Conservation (phyloP, 768 basidiomycete species). For the Boletus vermiculosoides region DNA sequence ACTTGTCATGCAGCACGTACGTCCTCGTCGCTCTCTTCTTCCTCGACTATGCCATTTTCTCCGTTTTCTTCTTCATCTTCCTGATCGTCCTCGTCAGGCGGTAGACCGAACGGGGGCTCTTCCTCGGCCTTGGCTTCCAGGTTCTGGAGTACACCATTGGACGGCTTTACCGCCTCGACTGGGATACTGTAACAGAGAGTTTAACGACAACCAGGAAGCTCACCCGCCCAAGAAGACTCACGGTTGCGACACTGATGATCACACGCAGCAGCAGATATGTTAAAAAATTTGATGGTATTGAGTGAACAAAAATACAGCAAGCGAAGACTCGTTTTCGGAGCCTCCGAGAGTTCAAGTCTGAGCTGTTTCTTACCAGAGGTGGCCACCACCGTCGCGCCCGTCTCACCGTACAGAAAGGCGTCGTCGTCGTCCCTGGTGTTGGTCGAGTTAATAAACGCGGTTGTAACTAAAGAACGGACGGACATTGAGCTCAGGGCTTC, state of each 20-base stretch:
- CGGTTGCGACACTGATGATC: conserved; percentile 59
- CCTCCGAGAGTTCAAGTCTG: conserved; percentile 23
- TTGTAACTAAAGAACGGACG: conserved; percentile 20
- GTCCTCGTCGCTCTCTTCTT: conserved; percentile 46
- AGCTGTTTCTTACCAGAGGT: conserved; percentile 48
- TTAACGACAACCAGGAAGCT: conserved; percentile 20
- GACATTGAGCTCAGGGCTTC: conserved; percentile 28
- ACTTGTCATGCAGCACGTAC: conserved; percentile 33
- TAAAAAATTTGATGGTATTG: conserved; percentile 43
- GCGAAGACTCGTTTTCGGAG: conserved; percentile 30
- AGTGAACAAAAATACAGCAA: conserved; percentile 33
- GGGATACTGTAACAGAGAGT: conserved; percentile 34
- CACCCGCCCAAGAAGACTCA: conserved; percentile 46
- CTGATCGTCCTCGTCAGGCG: conserved; percentile 21
- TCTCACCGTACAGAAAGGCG: conserved; percentile 72
- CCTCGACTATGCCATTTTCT: conserved; percentile 43
- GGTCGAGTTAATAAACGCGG: conserved; percentile 26
- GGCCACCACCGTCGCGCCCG: conserved; percentile 34
- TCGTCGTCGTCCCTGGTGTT: conserved; percentile 71
- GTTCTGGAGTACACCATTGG: conserved; percentile 51
- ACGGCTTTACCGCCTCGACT: conserved; percentile 41
- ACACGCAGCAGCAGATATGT: conserved; percentile 35
- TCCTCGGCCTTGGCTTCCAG: conserved; percentile 47
- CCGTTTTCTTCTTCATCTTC: conserved; percentile 32
- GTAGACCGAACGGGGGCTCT: conserved; percentile 32